A percentile compares a stretch with the other conserved stretches of the same genome.
Evolutionary conservation across 805 yeast genomes (phyloP).

Genomic region (Hanseniaspora occidentalis): DNA sequence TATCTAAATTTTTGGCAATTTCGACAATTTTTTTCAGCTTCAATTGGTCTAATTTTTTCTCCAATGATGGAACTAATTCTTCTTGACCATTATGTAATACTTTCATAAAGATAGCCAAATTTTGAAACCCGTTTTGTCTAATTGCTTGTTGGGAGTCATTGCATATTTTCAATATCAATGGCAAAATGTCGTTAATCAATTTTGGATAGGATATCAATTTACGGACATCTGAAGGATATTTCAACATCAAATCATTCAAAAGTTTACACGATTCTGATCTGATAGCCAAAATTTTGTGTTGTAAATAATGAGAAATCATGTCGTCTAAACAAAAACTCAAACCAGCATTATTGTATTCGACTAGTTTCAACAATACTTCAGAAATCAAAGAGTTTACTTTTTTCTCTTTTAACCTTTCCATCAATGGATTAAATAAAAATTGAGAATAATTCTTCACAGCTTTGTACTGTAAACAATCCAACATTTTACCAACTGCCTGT

Average conservation of each 20-base stretch:
- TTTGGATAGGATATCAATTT: slow-evolving; percentile 5
- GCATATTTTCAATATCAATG: slow-evolving; percentile 46
- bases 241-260: slow-evolving; percentile 48
- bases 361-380: slow-evolving; percentile 24
- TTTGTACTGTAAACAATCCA: slow-evolving; percentile 47
- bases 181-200: slow-evolving; percentile 30
- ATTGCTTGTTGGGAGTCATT: slow-evolving; percentile 78
- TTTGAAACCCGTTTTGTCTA: slow-evolving; percentile 63
- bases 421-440: slow-evolving; percentile 44
- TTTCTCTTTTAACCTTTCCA: slow-evolving; percentile 83
- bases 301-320: slow-evolving; percentile 23
- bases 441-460: slow-evolving; percentile 26
- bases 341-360: slow-evolving; percentile 28
- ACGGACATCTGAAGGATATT: slow-evolving; percentile 11
- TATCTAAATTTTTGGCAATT: slow-evolving; percentile 27
- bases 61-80: slow-evolving; percentile 37
- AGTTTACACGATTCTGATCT: slow-evolving; percentile 58
- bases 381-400: slow-evolving; percentile 49
- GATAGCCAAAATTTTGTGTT: slow-evolving; percentile 74
- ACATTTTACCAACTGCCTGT: slow-evolving; percentile 45
- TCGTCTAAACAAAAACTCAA: slow-evolving; percentile 47
- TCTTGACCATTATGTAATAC: slow-evolving; percentile 53
- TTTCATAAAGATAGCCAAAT: slow-evolving; percentile 72
- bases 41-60: slow-evolving; percentile 67
- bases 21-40: slow-evolving; percentile 58